A percentile compares a stretch with the other conserved stretches of the same genome.
Conservation (phyloP, 1,284 basidiomycete species). For the Apiotrichum mycotoxinovorans region DNA sequence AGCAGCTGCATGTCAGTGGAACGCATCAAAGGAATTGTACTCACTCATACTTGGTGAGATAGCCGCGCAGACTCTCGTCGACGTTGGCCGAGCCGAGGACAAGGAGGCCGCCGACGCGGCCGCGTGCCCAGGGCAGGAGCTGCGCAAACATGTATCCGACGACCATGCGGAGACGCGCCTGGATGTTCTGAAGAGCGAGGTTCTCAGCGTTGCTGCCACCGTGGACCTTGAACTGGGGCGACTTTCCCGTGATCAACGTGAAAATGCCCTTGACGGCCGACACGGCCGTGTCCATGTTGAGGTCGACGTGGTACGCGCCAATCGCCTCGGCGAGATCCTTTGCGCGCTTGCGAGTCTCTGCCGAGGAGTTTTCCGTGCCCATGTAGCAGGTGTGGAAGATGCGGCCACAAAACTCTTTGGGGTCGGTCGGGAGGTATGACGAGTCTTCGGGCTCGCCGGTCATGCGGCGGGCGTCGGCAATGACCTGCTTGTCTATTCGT, state of each 20-base stretch:
- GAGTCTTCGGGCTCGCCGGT: slow-evolving; percentile 76
- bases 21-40: not conserved
- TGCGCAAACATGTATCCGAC: slow-evolving; percentile 97
- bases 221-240: slow-evolving; percentile 80
- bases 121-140: slow-evolving; percentile 87
- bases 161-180: slow-evolving; percentile 92
- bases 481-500: slow-evolving; percentile 74
- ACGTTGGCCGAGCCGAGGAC: slow-evolving; percentile 97
- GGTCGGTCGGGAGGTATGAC: slow-evolving; percentile 74
- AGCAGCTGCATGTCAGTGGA: slow-evolving; percentile 54
- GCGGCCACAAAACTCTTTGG: slow-evolving; percentile 76
- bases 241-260: slow-evolving; percentile 71
- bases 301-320: slow-evolving; percentile 90
- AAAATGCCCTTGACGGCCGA: slow-evolving; percentile 80
- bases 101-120: slow-evolving; percentile 76
- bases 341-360: slow-evolving; percentile 80
- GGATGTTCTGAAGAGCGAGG: slow-evolving; percentile 95
- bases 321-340: slow-evolving; percentile 82
- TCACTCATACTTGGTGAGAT: slow-evolving; percentile 96
- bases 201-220: slow-evolving; percentile 88
- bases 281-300: slow-evolving; percentile 95
- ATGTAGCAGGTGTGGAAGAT: slow-evolving; percentile 99
- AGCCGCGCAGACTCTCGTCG: slow-evolving; percentile 94
- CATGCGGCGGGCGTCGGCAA: slow-evolving; percentile 84
- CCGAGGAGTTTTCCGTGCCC: slow-evolving; percentile 93